phyloP scores from a whole-genome alignment of 23 red algal species.

The Chondrus crispus region DNA sequence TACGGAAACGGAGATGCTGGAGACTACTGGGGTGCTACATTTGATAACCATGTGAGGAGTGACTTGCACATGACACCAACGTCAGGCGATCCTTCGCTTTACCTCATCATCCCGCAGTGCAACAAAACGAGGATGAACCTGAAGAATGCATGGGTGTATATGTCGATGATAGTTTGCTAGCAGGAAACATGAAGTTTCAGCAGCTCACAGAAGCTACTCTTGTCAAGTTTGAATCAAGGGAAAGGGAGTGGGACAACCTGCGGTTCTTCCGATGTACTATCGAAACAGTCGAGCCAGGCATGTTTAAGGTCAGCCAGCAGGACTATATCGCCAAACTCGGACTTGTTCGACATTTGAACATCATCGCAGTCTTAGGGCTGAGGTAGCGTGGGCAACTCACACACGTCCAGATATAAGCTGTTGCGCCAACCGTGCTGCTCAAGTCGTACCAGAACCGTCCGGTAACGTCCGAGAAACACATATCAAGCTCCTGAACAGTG shows the following conservation, averaged over 20 bases:
- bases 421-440: not conserved
- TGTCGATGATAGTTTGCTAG: not conserved
- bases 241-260: not conserved
- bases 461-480: not conserved
- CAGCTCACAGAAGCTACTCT: not conserved
- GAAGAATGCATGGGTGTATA: not conserved
- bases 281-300: not conserved
- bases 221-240: not conserved
- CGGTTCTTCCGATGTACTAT: not conserved
- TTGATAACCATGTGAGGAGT: not conserved
- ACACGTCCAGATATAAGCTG: not conserved
- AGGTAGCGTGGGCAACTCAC: not conserved
- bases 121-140: not conserved
- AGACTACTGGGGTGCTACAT: not conserved
- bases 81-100: not conserved
- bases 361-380: not conserved
- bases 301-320: not conserved
- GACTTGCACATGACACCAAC: not conserved
- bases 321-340: not conserved
- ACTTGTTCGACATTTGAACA: not conserved
- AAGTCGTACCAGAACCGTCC: not conserved
- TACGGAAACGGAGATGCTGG: not conserved
- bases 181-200: not conserved
- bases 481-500: not conserved
- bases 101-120: not conserved